Percentiles rank a stretch among this genome's conserved stretches.
Conservation (phyloP, 108 stramenopile species). For the Fragilaria crotonensis region DNA sequence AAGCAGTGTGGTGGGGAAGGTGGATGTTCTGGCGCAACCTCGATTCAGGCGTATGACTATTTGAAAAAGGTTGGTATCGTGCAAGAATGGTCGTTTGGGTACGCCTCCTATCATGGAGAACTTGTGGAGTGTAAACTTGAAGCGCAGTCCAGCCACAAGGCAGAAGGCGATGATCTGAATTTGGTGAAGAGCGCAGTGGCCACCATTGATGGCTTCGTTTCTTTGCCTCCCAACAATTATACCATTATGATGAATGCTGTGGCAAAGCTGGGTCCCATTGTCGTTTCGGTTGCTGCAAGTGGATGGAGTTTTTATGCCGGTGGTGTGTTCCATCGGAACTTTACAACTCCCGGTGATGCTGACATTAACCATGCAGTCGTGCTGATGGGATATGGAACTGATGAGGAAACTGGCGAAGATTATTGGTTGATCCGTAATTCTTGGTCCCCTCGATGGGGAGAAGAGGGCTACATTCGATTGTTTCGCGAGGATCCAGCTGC, state of each 20-base stretch:
- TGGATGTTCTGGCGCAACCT: slow-evolving; percentile 60
- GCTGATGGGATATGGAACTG: slow-evolving; percentile 80
- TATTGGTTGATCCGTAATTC: slow-evolving; percentile 83
- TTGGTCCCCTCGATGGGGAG: slow-evolving; percentile 81
- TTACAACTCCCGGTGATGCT: neutral
- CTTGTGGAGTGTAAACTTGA: slow-evolving; percentile 26
- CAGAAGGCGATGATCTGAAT: neutral
- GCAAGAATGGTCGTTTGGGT: slow-evolving; percentile 48
- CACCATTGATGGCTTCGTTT: slow-evolving; percentile 61
- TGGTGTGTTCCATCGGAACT: slow-evolving; percentile 36
- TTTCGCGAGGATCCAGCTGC: slow-evolving; percentile 43
- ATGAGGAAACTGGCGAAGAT: slow-evolving; percentile 51
- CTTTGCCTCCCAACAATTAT: slow-evolving; percentile 73
- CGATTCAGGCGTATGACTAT: slow-evolving; percentile 69
- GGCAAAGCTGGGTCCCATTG: slow-evolving; percentile 71
- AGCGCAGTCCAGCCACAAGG: slow-evolving; percentile 2
- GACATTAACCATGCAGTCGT: slow-evolving; percentile 82
- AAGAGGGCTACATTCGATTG: slow-evolving; percentile 75
- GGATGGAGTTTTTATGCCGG: slow-evolving; percentile 53
- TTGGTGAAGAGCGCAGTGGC: slow-evolving; percentile 38
- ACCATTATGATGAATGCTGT: slow-evolving; percentile 71
- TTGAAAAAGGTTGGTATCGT: slow-evolving; percentile 43
- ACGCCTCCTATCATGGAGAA: slow-evolving; percentile 44
- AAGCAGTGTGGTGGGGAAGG: slow-evolving; percentile 78
- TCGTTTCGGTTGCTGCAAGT: slow-evolving; percentile 56